Base-by-base conservation (phyloP, 305 asterid species). In the Withania somnifera region DNA sequence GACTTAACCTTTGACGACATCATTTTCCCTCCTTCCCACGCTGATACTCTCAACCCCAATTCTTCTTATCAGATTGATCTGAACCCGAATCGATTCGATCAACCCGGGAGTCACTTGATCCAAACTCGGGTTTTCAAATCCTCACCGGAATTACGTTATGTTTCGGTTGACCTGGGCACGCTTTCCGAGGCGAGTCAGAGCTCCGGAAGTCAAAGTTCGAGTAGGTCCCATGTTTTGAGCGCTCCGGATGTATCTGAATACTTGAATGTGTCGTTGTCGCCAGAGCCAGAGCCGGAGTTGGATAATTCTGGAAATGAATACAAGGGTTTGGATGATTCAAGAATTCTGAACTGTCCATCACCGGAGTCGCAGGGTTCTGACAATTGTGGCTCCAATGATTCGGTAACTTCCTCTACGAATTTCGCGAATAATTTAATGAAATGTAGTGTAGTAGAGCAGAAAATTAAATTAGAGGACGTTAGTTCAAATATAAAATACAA, bases 281-380 rank as follows among this genome's bases (percentile, higher is more conserved):
- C 6, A 7, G 5, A 4, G 40, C 40, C 40, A 7, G 40, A 34
- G 6, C 6, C 40, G 40, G 40, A 34, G 40, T 34, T 7, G 40
- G 5, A 3, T 34, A 34, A 34, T n/a, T n/a, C n/a, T n/a, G n/a
- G n/a, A n/a, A n/a, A n/a, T n/a, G n/a, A n/a, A n/a, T n/a, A n/a
- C n/a, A n/a, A n/a, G n/a, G n/a, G n/a, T n/a, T n/a, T n/a, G n/a
- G n/a, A n/a, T n/a, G n/a, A n/a, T n/a, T 34, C 40, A 38, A 38
- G 42, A 10, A 38, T 26, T 22, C n/a, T 10, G 66, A 57, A 57
- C 82, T 89, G 88, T 86, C 85, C 78, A 36, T 93, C 97, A 36
- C 93, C 94, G 0, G 93, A 91, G 61, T 88, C 94, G 67, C 88
- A 80, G 82, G 92, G 89, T 78, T 95, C 93, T 6, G 95, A 90